Evolutionary conservation across 2,329 filamentous ascomycete species (phyloP).

Genomic region (Westerdykella sp.): DNA sequence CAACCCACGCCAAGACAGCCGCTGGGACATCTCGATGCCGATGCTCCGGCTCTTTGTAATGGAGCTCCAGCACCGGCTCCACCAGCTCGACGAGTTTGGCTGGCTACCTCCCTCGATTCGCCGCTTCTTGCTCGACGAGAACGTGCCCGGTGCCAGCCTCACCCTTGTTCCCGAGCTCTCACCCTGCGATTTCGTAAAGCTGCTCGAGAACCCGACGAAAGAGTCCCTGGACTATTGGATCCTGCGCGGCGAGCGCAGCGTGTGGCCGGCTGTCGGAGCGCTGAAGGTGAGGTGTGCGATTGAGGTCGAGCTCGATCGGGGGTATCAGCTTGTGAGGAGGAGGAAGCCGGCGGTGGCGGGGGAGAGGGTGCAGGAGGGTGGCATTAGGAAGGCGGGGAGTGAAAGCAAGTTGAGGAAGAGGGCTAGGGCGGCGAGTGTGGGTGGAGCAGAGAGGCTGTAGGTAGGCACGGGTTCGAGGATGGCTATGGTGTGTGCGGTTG

Average conservation of each 20-base stretch:
- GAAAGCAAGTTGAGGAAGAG: slow-evolving; percentile 15
- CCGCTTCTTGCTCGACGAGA: slow-evolving; percentile 75
- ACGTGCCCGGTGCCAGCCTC: slow-evolving; percentile 68
- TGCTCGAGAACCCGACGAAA: slow-evolving; percentile 77
- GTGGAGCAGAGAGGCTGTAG: slow-evolving; percentile 5
- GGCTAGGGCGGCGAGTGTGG: slow-evolving; percentile 26
- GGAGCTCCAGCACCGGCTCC: slow-evolving; percentile 73
- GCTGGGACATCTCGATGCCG: slow-evolving; percentile 53
- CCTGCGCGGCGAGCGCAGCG: slow-evolving; percentile 71
- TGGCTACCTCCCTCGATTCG: slow-evolving; percentile 64
- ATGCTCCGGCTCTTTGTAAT: slow-evolving; percentile 62
- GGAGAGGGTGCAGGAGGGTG: slow-evolving; percentile 24
- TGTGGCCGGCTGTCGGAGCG: slow-evolving; percentile 84
- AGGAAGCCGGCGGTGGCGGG: slow-evolving; percentile 36
- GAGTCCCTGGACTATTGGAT: slow-evolving; percentile 81
- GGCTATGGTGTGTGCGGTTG: no score
- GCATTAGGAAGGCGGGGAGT: slow-evolving; percentile 10
- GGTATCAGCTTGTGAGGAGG: slow-evolving; percentile 72
- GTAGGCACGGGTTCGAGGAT: no score
- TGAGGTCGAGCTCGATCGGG: slow-evolving; percentile 79
- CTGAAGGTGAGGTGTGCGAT: slow-evolving; percentile 76
- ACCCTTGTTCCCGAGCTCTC: slow-evolving; percentile 77
- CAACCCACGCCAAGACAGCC: slow-evolving; percentile 52
- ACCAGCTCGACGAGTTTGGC: slow-evolving; percentile 72
- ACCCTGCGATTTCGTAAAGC: slow-evolving; percentile 63